Base-by-base conservation (phyloP, 2,329 filamentous ascomycete species). In the Aspergillus neoniger region DNA sequence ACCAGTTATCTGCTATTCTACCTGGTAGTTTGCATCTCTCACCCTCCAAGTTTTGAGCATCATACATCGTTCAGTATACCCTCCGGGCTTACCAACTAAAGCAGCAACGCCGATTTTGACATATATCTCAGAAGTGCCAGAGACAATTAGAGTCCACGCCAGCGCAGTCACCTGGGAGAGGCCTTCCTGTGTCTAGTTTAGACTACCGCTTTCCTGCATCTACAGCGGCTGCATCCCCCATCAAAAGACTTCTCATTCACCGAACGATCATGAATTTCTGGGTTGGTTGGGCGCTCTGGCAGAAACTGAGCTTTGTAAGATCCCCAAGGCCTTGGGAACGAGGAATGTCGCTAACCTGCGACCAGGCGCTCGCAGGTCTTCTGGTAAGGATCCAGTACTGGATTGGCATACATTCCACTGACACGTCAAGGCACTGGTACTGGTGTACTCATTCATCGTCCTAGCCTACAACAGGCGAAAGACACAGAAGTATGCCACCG, bases 231-330 rank as follows among this genome's bases (percentile, higher is more conserved):
- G 30, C 12, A 14, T 36, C 30, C 30, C 12, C 12, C 30, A 14
- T 28, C 25, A 36, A 6, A 36, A 15, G 12, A 5, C 32, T 5
- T 2, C 5, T 8, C 5, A 10, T 1, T 10, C 6, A 30, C n/a
- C 10, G 39, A 54, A 8, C 41, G 48, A 72, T 55, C 54, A 78
- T 77, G 72, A 59, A 55, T 41, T 91, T 92, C 76, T 91, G 90
- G 76, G 70, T 81, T 44, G 82, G 79, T 53, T 96, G 92, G 92
- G 80, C 85, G 67, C 79, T 95, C 69, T 96, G 92, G 92, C 86
- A 95, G 82, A 88, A 96, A 80, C 88, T 96, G 87, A 91, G 88
- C 56, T 91, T 96, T 80, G 92, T 96, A 80, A 82, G 90, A 83
- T 4, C 21, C 21, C 38, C 19, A 30, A 12, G 14, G 28, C 12